Percentiles rank a stretch among this genome's conserved stretches.
Conservation (phyloP, 176 grass and related monocot species). For the Zea mays region DNA sequence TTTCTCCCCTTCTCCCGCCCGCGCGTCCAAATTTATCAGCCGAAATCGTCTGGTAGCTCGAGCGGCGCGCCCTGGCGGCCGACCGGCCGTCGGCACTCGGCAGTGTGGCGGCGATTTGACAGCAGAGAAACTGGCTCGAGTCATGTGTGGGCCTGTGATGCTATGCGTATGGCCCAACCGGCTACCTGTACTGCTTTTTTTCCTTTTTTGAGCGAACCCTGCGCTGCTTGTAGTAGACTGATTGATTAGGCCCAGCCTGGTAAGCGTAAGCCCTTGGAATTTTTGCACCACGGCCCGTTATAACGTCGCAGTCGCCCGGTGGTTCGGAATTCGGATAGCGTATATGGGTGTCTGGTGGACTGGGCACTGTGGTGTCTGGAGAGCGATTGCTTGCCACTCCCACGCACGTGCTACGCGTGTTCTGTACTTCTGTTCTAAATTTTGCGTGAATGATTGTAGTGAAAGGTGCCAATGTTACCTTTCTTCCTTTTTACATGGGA, state of each 20-base stretch:
- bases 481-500: no score
- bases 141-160: neutral
- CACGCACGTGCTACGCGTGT: no score
- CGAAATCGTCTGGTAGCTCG: neutral
- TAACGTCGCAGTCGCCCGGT: no score
- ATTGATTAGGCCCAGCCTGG: neutral
- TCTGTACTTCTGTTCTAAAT: no score
- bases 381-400: no score
- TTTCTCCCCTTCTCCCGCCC: slow-evolving; percentile 32
- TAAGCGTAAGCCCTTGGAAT: neutral
- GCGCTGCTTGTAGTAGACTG: neutral
- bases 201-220: neutral
- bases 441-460: no score
- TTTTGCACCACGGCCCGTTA: neutral
- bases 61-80: neutral
- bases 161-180: neutral
- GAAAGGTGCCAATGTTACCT: no score
- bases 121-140: neutral
- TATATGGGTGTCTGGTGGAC: no score
- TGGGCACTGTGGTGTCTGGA: no score
- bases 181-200: neutral
- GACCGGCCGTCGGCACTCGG: neutral
- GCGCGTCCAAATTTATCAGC: slow-evolving; percentile 36
- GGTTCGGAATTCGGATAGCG: no score
- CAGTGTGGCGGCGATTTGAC: neutral